Conservation (phyloP, 495 filamentous ascomycete genomes). For the Penicillium ucsense region DNA sequence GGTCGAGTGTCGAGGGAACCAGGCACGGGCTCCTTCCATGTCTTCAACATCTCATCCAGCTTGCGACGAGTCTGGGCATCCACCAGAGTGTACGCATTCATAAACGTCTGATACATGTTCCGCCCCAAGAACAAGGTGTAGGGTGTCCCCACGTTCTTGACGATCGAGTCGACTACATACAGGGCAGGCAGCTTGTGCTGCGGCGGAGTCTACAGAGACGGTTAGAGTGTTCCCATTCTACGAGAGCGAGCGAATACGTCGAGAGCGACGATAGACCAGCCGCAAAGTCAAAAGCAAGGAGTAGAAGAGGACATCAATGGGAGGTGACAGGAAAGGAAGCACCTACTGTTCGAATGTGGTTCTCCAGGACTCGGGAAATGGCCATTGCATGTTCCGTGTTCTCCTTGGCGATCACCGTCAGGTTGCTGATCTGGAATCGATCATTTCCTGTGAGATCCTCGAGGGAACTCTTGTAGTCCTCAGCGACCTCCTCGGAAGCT, state of each 20-base stretch:
- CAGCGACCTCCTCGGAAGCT: slow-evolving; percentile 79
- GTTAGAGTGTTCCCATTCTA: slow-evolving; percentile 25
- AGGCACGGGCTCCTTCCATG: slow-evolving; percentile 94
- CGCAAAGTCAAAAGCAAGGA: slow-evolving; percentile 2
- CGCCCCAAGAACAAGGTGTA: slow-evolving; percentile 90
- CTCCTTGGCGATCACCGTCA: slow-evolving; percentile 93
- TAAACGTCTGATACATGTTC: slow-evolving; percentile 87
- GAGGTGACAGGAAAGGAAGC: background rate
- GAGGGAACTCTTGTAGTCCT: slow-evolving; percentile 88
- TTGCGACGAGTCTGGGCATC: slow-evolving; percentile 71
- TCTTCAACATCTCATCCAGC: slow-evolving; percentile 94
- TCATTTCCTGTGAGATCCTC: slow-evolving; percentile 84
- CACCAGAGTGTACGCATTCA: slow-evolving; percentile 88
- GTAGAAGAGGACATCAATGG: background rate
- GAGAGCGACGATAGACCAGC: background rate
- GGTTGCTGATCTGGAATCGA: slow-evolving; percentile 84
- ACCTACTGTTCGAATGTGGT: slow-evolving; percentile 90
- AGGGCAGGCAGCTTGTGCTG: slow-evolving; percentile 81
- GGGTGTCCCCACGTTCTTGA: slow-evolving; percentile 96
- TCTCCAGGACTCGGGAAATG: slow-evolving; percentile 79
- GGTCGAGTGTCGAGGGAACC: slow-evolving; percentile 80
- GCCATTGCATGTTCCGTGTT: slow-evolving; percentile 89
- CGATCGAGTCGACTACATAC: slow-evolving; percentile 97
- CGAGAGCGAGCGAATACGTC: slow-evolving; percentile 4
- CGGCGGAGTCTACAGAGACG: slow-evolving; percentile 60